These are phyloP conservation scores for Veloboletus limbatus DNA, from an alignment of 1,284 basidiomycete species.

Conservation along the genomic window DNA sequence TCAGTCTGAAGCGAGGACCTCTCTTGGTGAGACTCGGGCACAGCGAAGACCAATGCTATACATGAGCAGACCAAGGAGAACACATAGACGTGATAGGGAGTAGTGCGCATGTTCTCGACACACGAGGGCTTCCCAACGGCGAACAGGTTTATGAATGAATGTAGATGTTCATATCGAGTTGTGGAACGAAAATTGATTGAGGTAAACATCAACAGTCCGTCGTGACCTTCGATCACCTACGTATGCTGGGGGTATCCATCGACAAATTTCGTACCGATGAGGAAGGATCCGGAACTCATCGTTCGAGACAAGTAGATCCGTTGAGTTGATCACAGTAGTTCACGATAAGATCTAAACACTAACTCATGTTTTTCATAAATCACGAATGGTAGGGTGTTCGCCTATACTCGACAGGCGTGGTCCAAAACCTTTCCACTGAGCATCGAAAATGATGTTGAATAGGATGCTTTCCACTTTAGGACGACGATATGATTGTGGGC, in stretches of 20 bases:
- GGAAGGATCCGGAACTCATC: neutral
- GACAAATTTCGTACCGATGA: constrained; percentile 7
- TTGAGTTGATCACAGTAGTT: neutral
- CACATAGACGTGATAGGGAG: neutral
- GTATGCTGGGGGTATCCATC: constrained; percentile 2
- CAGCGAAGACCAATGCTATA: constrained; percentile 1
- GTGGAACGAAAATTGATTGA: neutral
- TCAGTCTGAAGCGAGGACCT: neutral
- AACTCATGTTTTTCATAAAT: neutral
- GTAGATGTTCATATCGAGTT: neutral
- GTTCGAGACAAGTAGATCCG: neutral
- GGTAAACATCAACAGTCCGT: neutral
- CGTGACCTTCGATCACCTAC: constrained; percentile 5
- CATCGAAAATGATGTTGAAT: neutral
- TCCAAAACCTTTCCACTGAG: neutral
- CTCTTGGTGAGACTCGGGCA: neutral
- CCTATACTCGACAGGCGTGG: too few species aligned
- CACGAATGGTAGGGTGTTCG: too few species aligned
- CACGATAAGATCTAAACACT: neutral
- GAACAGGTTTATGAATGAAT: constrained; percentile 5
- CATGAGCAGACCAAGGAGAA: neutral
- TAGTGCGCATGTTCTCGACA: constrained; percentile 9
- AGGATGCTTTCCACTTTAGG: neutral
- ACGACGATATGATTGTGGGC: neutral
- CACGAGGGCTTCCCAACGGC: neutral